phyloP scores from a whole-genome alignment of 352 stramenopile genomes.

The Phytophthora ohioensis region DNA sequence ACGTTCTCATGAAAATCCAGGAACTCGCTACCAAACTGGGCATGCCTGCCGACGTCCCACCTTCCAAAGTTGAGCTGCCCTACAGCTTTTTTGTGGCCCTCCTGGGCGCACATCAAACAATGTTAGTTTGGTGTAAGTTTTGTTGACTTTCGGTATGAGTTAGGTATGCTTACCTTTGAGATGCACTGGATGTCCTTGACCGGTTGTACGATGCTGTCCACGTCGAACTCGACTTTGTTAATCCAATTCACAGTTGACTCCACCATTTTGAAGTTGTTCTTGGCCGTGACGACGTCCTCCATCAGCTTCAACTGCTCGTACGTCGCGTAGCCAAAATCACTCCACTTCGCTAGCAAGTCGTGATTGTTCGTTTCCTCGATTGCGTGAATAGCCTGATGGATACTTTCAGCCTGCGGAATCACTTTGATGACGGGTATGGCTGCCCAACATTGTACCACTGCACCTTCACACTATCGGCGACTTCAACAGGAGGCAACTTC shows the following conservation, averaged over 20 bases:
- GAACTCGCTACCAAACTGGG: constrained; percentile 10
- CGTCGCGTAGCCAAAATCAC: constrained; percentile 11
- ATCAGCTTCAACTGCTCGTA: constrained; percentile 22
- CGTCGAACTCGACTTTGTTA: constrained; percentile 13
- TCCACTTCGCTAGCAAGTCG: neutral
- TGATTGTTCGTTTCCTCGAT: neutral
- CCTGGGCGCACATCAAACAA: neutral
- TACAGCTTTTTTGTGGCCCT: constrained; percentile 3
- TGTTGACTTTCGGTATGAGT: constrained; percentile 1
- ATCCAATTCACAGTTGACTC: constrained; percentile 17
- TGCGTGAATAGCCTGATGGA: neutral
- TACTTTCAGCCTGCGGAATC: neutral
- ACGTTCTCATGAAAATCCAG: constrained; percentile 18
- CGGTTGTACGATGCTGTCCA: neutral
- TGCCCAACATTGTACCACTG: neutral
- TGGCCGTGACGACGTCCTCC: neutral
- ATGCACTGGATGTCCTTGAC: too few species aligned
- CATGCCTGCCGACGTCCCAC: constrained; percentile 3
- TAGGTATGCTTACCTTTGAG: constrained; percentile 8
- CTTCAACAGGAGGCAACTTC: too few species aligned
- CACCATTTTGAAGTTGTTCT: constrained; percentile 18
- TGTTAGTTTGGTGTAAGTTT: constrained; percentile 3
- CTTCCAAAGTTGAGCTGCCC: constrained; percentile 4
- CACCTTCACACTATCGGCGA: too few species aligned
- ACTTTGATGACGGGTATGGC: neutral